Evolutionary conservation across 2,329 filamentous ascomycete genomes (phyloP), one percentile per base, ranked within the genome.

Genomic region (Fusarium dlaminii): DNA sequence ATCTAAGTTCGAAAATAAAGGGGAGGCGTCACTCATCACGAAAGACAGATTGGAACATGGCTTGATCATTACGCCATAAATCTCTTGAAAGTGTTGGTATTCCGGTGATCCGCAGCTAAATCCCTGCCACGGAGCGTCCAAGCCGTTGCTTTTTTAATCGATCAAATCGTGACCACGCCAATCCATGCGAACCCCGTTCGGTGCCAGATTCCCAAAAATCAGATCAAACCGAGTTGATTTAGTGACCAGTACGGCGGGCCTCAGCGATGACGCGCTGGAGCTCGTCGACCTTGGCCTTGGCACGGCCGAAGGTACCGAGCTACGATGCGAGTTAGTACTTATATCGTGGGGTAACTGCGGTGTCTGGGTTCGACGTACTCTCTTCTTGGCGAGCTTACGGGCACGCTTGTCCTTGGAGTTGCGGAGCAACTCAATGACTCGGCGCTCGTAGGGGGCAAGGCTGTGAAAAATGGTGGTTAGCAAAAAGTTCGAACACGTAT

Each of bases 351-450:
- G 36, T 20, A 18, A 55, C 13, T 54, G 54, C 32, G 51, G 22
- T 54, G 5, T 40, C 34, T 18, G n/a, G 58, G 64, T 36, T 68
- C 40, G 69, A 90, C 93, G 80, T 91, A 96, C 93, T 87, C 96
- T 92, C 94, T 97, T 98, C 95, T 98, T 98, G 83, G 96, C 96
- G 83, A 98, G 94, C 93, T 98, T 98, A 82, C 96, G 92, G 83
- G 96, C 96, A 87, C 96, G 94, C 94, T 98, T 98, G 89, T 99
- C 96, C 90, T 97, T 97, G 90, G 91, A 93, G 93, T 99, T 99
- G 83, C 96, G 94, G 87, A 99, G 93, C 85, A 99, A 90, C 91
- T 99, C 96, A 85, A 99, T 97, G 81, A 99, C 94, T 84, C 96
- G 95, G 87, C 96, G 96, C 92, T 99, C 96, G 86, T 99, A 96